Evolutionary conservation across 1,284 basidiomycete genomes (phyloP), one percentile per base, ranked within the genome.

Genomic region (Athelia psychrophila): DNA sequence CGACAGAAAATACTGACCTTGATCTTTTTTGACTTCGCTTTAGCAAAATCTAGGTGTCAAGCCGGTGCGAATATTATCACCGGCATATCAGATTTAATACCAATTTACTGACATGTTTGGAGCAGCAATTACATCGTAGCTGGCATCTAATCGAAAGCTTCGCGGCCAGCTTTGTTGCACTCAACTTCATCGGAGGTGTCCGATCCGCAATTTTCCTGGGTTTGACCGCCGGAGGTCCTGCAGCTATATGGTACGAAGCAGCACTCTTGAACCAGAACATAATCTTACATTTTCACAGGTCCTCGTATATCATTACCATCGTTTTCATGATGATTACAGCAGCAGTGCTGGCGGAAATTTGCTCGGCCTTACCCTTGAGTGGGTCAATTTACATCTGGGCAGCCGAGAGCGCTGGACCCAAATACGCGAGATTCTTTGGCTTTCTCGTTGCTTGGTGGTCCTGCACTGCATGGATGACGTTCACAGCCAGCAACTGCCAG

Each of bases 331-430:
- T 78, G 60, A 91, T 94, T 51, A 93, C 89, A 3, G 92, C 92
- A 2, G 84, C 81, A 12, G 86, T 93, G 32, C 74, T 95, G 27
- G 91, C 92, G 20, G 92, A 95, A 64, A 83, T 93, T 45, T 93
- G 91, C 66, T 93, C 91, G 35, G 90, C 90, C 2, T 72, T 93
- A 18, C 91, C 91, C 2, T 69, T 93, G 42, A 91, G 88, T 51
- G 92, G 92, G 8, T 93, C 90, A 8, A 93, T 94, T 66, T 94
- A 94, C 68, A 84, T 93, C 52, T 94, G 92, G 92, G 88, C 90
- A 0, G 91, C 91, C 24, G 91, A 92, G 63, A 91, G 90, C 58
- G 92, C 89, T 3, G 91, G 91, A 2, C 84, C 84, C 13, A 91
- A 89, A 59, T 86, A 91, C 61, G 89, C 83, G 2, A 77, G 91